Percentiles rank a stretch among this genome's conserved stretches.
These are phyloP conservation scores for Starmerella asiatica DNA, from an alignment of 805 yeast species.

Conservation along the genomic window DNA sequence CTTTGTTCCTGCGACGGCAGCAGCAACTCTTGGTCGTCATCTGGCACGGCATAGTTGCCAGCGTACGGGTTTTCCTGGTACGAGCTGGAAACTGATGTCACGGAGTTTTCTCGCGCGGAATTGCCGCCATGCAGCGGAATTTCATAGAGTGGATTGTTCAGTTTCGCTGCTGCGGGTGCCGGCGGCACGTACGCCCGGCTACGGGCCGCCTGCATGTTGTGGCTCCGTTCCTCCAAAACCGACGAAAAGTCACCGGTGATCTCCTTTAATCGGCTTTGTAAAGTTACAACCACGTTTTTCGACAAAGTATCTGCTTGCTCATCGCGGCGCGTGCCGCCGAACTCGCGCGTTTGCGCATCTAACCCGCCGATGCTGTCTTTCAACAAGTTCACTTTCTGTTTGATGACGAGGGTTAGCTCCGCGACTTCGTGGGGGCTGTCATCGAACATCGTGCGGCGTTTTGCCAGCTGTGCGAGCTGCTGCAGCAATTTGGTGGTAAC, in stretches of 20 bases:
- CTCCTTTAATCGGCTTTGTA: slow-evolving; percentile 82
- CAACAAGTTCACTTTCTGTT: slow-evolving; percentile 72
- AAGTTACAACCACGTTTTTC: slow-evolving; percentile 70
- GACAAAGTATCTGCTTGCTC: slow-evolving; percentile 56
- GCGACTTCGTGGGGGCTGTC: slow-evolving; percentile 90
- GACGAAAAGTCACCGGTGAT: slow-evolving; percentile 82
- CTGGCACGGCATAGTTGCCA: slow-evolving; percentile 21
- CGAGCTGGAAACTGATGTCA: slow-evolving; percentile 20
- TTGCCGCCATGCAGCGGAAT: no score
- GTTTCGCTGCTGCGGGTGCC: slow-evolving; percentile 20
- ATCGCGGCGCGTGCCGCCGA: slow-evolving; percentile 24
- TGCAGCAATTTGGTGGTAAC: slow-evolving; percentile 69
- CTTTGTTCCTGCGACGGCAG: slow-evolving; percentile 82
- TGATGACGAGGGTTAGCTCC: slow-evolving; percentile 70
- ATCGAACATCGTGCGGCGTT: slow-evolving; percentile 78
- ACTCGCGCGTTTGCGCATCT: slow-evolving; percentile 38
- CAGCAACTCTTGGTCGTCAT: slow-evolving; percentile 37
- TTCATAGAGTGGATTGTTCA: slow-evolving; percentile 26
- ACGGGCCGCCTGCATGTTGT: slow-evolving; percentile 65
- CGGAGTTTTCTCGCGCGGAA: slow-evolving; percentile 21
- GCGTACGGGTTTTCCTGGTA: slow-evolving; percentile 21
- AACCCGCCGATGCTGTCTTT: slow-evolving; percentile 55
- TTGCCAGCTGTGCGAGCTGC: slow-evolving; percentile 73
- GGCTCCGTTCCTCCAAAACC: slow-evolving; percentile 79
- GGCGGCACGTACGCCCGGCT: slow-evolving; percentile 63